Conservation (phyloP, 75 land plant species). For the Cunninghamia lanceolata region DNA sequence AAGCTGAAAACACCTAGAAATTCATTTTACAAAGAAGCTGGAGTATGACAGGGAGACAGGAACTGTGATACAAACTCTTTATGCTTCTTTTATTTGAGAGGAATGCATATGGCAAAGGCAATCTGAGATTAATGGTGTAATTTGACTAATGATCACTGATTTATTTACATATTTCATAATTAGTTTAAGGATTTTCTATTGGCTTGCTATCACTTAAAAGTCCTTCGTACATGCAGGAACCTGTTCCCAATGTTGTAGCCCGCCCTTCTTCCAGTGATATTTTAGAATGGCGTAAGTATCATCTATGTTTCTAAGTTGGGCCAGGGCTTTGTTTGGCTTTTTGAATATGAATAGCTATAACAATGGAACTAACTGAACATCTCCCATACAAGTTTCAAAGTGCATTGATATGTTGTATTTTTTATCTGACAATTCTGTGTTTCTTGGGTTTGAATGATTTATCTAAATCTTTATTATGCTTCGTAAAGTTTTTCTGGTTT, state of each 20-base stretch:
- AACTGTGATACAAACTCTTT: background rate
- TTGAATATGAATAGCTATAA: background rate
- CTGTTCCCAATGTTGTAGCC: slow-evolving; percentile 78
- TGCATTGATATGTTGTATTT: background rate
- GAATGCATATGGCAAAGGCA: background rate
- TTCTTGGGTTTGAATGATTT: background rate
- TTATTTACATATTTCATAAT: background rate
- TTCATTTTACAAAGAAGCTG: background rate
- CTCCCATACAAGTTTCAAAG: background rate
- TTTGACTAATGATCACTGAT: background rate
- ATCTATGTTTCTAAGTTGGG: slow-evolving; percentile 4
- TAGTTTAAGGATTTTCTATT: background rate
- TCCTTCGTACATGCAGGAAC: slow-evolving; percentile 56
- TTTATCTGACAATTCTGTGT: background rate
- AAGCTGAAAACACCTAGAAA: background rate
- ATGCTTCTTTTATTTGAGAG: background rate
- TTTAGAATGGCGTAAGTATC: slow-evolving; percentile 90
- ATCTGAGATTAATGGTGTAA: background rate
- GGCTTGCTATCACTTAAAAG: background rate
- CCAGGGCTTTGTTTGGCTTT: background rate
- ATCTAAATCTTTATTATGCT: background rate
- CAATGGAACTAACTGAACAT: background rate
- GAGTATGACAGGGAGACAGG: background rate
- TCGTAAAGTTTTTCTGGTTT: background rate
- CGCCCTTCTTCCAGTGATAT: slow-evolving; percentile 76